Conservation (phyloP, 2,329 filamentous ascomycete genomes). For the Cytospora chrysosperma region DNA sequence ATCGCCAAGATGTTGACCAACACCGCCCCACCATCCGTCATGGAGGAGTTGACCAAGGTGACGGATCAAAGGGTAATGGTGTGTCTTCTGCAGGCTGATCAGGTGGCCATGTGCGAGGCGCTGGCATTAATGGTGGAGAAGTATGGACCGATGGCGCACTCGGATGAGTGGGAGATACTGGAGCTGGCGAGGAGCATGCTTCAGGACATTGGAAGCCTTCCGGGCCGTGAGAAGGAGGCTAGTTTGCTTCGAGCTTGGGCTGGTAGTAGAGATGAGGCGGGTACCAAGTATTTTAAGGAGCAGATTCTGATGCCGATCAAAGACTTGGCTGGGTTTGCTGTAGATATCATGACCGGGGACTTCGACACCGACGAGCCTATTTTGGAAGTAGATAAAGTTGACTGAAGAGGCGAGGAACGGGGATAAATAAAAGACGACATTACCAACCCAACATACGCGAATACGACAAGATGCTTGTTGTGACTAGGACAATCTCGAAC, state of each 20-base stretch:
- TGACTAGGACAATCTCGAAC: background rate
- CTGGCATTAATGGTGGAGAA: slow-evolving; percentile 49
- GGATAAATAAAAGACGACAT: background rate
- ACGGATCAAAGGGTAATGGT: slow-evolving; percentile 31
- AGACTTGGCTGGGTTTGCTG: slow-evolving; percentile 46
- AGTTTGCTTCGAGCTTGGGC: slow-evolving; percentile 46
- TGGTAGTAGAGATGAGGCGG: slow-evolving; percentile 39
- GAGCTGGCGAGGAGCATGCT: slow-evolving; percentile 47
- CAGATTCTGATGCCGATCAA: slow-evolving; percentile 49
- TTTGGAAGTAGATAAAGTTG: slow-evolving; percentile 14
- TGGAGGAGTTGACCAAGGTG: slow-evolving; percentile 29
- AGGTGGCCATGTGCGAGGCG: slow-evolving; percentile 53
- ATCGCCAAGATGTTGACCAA: slow-evolving; percentile 53
- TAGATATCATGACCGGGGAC: slow-evolving; percentile 43
- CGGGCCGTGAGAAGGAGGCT: slow-evolving; percentile 45
- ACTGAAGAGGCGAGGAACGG: background rate
- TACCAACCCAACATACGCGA: background rate
- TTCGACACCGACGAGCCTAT: slow-evolving; percentile 31
- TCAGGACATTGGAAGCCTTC: slow-evolving; percentile 46
- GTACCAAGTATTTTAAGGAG: slow-evolving; percentile 44
- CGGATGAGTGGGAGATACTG: slow-evolving; percentile 46
- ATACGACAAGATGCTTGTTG: background rate
- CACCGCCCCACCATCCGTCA: slow-evolving; percentile 42
- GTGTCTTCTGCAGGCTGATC: slow-evolving; percentile 46
- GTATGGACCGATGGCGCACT: slow-evolving; percentile 42